These are phyloP conservation scores for Epithemia pelagica DNA, from an alignment of 108 stramenopile species.

Conservation along the genomic window DNA sequence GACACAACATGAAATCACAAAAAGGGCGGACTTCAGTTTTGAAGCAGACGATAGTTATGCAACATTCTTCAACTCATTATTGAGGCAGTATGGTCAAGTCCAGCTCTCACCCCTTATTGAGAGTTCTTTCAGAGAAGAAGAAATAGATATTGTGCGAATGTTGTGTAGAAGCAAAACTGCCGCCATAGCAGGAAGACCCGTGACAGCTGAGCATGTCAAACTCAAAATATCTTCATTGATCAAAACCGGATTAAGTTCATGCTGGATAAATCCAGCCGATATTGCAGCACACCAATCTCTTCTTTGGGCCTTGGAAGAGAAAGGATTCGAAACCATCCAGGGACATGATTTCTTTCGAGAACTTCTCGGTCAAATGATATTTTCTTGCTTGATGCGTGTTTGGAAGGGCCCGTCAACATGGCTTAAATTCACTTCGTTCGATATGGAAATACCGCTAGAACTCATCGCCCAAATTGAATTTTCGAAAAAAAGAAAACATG, in stretches of 20 bases:
- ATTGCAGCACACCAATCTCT: slow-evolving; percentile 82
- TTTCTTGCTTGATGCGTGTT: background rate
- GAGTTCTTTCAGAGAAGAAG: background rate
- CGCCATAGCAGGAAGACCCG: too few species aligned
- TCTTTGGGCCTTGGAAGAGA: slow-evolving; percentile 68
- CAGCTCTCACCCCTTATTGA: background rate
- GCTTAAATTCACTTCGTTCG: background rate
- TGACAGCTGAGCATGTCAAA: too few species aligned
- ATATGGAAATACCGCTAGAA: background rate
- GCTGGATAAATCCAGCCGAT: slow-evolving; percentile 35
- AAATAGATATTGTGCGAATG: background rate
- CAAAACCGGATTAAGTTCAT: background rate
- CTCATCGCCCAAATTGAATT: background rate
- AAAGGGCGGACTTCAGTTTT: background rate
- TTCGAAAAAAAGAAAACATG: background rate
- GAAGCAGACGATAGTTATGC: background rate
- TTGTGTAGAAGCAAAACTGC: background rate
- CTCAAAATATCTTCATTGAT: background rate
- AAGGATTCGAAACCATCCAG: slow-evolving; percentile 1
- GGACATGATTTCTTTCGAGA: slow-evolving; percentile 21
- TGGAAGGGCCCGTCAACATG: background rate
- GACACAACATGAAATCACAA: background rate
- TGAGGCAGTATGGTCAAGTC: background rate
- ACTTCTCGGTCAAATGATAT: background rate
- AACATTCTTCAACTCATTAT: background rate